A percentile compares a stretch with the other conserved stretches of the same genome.
Evolutionary conservation across 805 yeast genomes (phyloP).

Genomic region (Kodamaea nitidulidarum): DNA sequence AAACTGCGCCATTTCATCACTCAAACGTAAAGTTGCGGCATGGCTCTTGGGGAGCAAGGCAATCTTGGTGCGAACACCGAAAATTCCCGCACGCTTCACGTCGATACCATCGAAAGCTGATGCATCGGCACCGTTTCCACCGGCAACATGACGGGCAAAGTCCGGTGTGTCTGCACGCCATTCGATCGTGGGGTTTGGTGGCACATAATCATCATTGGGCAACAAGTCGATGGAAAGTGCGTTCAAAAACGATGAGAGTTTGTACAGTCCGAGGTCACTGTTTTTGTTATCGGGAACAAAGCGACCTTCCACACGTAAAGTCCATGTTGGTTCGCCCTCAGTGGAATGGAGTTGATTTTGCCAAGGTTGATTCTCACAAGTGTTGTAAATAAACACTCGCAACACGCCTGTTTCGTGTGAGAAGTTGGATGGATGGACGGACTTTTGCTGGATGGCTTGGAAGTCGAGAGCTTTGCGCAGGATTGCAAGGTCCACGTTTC

Average conservation of each 20-base stretch:
- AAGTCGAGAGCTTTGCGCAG: slow-evolving; percentile 82
- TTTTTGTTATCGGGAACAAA: slow-evolving; percentile 51
- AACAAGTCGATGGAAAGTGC: slow-evolving; percentile 78
- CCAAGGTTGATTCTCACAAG: slow-evolving; percentile 88
- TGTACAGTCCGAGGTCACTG: slow-evolving; percentile 26
- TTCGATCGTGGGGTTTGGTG: slow-evolving; percentile 53
- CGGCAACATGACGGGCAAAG: slow-evolving; percentile 10
- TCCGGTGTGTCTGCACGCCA: slow-evolving; percentile 70
- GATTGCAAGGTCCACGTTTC: slow-evolving; percentile 71
- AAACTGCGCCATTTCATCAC: slow-evolving; percentile 61
- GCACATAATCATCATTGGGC: slow-evolving; percentile 37
- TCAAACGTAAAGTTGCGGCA: slow-evolving; percentile 62
- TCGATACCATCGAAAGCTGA: slow-evolving; percentile 89
- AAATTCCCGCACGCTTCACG: slow-evolving; percentile 70
- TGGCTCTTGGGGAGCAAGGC: slow-evolving; percentile 57
- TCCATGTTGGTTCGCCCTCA: slow-evolving; percentile 60
- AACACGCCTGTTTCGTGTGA: slow-evolving; percentile 53
- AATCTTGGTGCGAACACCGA: slow-evolving; percentile 56
- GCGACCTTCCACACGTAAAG: slow-evolving; percentile 84
- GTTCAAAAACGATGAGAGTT: slow-evolving; percentile 75
- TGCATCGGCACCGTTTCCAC: slow-evolving; percentile 5
- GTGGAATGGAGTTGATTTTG: slow-evolving; percentile 29
- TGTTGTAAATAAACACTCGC: slow-evolving; percentile 78
- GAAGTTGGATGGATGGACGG: slow-evolving; percentile 34
- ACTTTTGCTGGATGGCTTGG: slow-evolving; percentile 56